Evolutionary conservation across 2,329 filamentous ascomycete genomes (phyloP).

Genomic region (Sporothrix protearum): DNA sequence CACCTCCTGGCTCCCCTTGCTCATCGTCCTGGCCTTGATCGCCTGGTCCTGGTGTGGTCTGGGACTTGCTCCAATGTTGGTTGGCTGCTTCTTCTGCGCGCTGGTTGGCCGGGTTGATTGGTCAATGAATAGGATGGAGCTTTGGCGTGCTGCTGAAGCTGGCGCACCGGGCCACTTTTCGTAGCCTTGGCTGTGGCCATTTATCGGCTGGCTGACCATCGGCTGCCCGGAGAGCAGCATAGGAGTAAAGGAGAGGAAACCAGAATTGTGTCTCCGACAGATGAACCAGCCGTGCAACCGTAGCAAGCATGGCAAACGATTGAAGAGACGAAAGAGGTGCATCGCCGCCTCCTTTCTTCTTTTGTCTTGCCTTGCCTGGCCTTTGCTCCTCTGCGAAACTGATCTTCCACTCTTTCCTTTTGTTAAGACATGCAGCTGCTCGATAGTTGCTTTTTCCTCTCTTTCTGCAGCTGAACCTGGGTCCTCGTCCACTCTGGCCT

Average conservation of each 20-base stretch:
- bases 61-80: not conserved
- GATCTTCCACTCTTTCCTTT: not conserved
- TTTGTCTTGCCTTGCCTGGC: not conserved
- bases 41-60: constrained; percentile 7
- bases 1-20: not conserved
- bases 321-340: not conserved
- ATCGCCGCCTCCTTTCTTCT: not conserved
- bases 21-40: constrained; percentile 7
- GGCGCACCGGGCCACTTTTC: not conserved
- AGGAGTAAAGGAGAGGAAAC: not conserved
- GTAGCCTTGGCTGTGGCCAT: not conserved
- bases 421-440: not conserved
- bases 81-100: constrained; percentile 3
- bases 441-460: constrained; percentile 26
- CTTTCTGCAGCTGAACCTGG: not conserved
- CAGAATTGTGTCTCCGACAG: constrained; percentile 3
- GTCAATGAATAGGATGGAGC: not conserved
- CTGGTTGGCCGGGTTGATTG: constrained; percentile 21
- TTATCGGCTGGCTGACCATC: not conserved
- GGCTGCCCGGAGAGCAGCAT: not conserved
- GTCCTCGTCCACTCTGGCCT: constrained; percentile 1
- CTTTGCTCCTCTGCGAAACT: not conserved
- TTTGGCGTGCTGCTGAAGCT: constrained; percentile 7
- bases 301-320: too few relatives aligned
- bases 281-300: not conserved